Base-by-base conservation (phyloP, 1,139 yeast genomes). In the Kluyveromyces marxianus region DNA sequence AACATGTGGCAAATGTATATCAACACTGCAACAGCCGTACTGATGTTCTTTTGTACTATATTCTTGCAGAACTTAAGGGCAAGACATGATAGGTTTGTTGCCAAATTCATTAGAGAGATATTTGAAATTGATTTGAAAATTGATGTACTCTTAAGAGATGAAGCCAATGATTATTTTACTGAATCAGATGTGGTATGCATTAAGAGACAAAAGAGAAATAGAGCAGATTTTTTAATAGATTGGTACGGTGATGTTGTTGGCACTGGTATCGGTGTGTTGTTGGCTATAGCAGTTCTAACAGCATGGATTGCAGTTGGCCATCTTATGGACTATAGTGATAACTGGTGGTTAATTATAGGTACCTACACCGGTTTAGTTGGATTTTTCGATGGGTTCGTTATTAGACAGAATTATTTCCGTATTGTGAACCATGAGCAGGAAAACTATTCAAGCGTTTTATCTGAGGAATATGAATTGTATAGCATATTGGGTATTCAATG, bases 311-410 rank as follows among this genome's bases (percentile, higher is more conserved):
- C 56, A 30, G 56, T 67, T 38, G 73, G 73, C 37, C 49, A 55
- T 36, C 47, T 55, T 6, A 58, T 68, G 66, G 28, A 55, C 31
- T 69, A 66, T 65, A 53, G 55, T 49, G 63, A 62, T 36, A 56
- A 67, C 44, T 69, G 72, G 72, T 69, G 71, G 71, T 54, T 69
- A 34, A 66, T 69, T 34, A 69, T 69, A 50, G 73, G 72, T 42
- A 67, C 73, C 2, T 69, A 69, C 48, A 67, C 72, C 0, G 73
- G 73, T 25, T 55, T 69, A 29, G 56, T 68, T 32, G 72, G 72
- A 3, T 68, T 68, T 49, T 48, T 65, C 35, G 72, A 69, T 50
- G 71, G 72, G 2, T 69, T 67, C 49, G 67, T 63, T 27, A 54
- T 69, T 37, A 58, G 72, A 51, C 66, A 68, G 42, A 65, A 64